Evolutionary conservation across 148 eudicot genomes (phyloP).

Genomic region (Vaccinium corymbosum): DNA sequence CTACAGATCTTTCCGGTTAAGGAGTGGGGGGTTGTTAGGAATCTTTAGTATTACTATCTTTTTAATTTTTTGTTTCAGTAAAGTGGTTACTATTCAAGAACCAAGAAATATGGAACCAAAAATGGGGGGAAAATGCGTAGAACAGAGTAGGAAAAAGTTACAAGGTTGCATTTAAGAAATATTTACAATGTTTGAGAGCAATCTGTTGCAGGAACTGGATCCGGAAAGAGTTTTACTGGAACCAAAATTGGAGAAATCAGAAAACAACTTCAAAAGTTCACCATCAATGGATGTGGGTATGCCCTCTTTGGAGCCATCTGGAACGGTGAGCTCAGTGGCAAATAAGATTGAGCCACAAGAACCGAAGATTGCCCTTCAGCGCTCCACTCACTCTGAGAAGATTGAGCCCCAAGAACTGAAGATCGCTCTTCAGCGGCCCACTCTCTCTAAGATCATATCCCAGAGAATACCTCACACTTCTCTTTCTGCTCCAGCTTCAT

Average conservation of each 20-base stretch:
- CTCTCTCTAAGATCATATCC: conserved; percentile 45
- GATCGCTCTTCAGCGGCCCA: conserved; percentile 35
- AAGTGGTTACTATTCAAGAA: not conserved
- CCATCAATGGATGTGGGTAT: conserved; percentile 17
- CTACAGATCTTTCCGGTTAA: not conserved
- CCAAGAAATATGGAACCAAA: not conserved
- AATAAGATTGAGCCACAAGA: conserved; percentile 34
- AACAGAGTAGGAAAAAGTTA: not conserved
- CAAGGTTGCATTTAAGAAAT: not conserved
- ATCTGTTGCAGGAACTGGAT: conserved; percentile 20
- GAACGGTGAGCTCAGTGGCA: conserved; percentile 18
- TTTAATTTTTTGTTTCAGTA: not conserved
- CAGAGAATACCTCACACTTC: conserved; percentile 45
- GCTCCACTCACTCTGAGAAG: conserved; percentile 39
- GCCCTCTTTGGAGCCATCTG: conserved; percentile 24
- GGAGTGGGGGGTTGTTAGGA: not conserved
- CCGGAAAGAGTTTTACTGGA: conserved; percentile 20
- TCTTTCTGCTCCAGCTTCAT: conserved; percentile 37
- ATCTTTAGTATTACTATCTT: not conserved
- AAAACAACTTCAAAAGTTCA: conserved; percentile 25
- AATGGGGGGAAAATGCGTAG: not conserved
- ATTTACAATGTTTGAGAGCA: not conserved
- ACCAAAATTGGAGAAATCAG: conserved; percentile 16
- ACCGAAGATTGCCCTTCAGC: conserved; percentile 33
- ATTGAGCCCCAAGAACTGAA: conserved; percentile 24